Evolutionary conservation across 495 filamentous ascomycete species (phyloP), one percentile per base, ranked within the genome.

Genomic region (Aspergillus sclerotioniger): DNA sequence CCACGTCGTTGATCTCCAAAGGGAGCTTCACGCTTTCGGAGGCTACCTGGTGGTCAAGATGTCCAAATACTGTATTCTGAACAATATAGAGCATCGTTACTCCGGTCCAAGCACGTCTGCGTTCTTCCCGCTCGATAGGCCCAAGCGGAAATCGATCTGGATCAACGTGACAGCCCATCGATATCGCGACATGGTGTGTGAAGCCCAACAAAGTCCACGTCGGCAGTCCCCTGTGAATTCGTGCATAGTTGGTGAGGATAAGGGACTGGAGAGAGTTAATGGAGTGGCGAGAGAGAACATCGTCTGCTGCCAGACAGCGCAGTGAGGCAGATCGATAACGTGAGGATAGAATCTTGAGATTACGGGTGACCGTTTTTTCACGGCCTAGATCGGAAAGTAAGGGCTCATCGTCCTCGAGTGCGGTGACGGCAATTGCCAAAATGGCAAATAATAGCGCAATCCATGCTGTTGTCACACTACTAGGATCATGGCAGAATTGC

Each of bases 161-260:
- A 37, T 81, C 78, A 19, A 78, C 64, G 54, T 81, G 77, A 44
- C 76, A 78, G 31, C 76, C 76, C 68, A 80, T 73, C 0, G 74
- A 75, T 20, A 78, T 74, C 12, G 77, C 75, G 15, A 78, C 71
- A 56, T 81, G 76, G 29, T 78, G 71, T 0, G 78, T 76, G 21
- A 79, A 70, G 31, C 78, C 78, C 12, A 77, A 60, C 13, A 76
- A 51, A 32, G 68, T 75, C 72, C 73, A 80, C 12, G 71, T 74
- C 0, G 75, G 65, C 1, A 77, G 64, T 6, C 76, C 72, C 0
- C 70, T 69, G 25, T 80, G 72, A 3, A 71, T 56, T 9, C 76
- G 67, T 13, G 75, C 78, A 57, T 80, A 80, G 51, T 67, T 69
- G 19, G 79, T 58, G 21, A 81, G 67, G 3, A 81, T 66, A 9